Conservation (phyloP, 2,329 filamentous ascomycete species). For the Botrytis squamosa region DNA sequence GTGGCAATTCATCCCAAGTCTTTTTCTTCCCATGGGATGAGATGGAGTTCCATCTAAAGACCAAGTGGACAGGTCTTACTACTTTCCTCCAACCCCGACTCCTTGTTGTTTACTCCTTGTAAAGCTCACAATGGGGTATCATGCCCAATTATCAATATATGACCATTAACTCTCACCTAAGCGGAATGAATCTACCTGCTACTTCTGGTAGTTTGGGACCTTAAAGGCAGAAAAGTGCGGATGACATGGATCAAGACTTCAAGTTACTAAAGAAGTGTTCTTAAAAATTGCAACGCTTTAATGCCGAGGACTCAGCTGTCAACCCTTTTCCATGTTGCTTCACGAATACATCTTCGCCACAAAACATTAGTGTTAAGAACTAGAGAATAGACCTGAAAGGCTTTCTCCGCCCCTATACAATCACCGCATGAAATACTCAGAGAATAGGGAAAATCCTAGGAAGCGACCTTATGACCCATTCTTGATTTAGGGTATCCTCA, state of each 20-base stretch:
- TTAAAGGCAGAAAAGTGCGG: background rate
- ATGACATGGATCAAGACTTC: background rate
- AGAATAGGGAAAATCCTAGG: background rate
- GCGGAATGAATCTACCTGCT: background rate
- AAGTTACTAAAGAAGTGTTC: background rate
- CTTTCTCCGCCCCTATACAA: background rate
- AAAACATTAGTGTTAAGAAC: background rate
- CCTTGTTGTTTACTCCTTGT: conserved; percentile 11
- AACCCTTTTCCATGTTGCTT: background rate
- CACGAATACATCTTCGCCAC: conserved; percentile 7
- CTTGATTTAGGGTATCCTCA: background rate
- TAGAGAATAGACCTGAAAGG: background rate
- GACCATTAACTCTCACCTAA: background rate
- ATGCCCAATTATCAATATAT: background rate
- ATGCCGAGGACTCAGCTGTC: background rate
- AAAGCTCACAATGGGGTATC: background rate
- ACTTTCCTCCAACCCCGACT: background rate
- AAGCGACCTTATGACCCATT: conserved; percentile 10
- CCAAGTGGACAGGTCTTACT: conserved; percentile 16
- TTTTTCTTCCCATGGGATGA: conserved; percentile 6
- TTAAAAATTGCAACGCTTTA: background rate
- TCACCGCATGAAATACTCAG: conserved; percentile 5
- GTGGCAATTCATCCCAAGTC: conserved; percentile 18
- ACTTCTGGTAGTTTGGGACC: background rate
- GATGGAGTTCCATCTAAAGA: conserved; percentile 18